Evolutionary conservation across 1,284 basidiomycete species (phyloP).

Genomic region (Cryptococcus sp.): DNA sequence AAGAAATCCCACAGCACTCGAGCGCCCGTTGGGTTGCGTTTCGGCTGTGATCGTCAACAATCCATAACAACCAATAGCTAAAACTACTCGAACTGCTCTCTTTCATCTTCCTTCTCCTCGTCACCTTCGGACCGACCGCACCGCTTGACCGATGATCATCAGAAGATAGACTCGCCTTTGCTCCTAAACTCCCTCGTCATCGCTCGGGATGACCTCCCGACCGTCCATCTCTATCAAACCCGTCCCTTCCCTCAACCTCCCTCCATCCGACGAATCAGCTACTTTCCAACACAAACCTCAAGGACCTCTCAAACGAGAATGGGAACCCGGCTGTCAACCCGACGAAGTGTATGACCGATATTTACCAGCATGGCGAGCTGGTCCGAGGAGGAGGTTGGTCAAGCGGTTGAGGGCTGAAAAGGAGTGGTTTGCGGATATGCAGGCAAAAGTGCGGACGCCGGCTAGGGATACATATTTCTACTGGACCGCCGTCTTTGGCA

Average conservation of each 20-base stretch:
- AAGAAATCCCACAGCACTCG: too few species aligned
- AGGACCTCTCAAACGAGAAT: constrained; percentile 21
- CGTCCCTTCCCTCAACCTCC: constrained; percentile 3
- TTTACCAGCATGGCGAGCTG: constrained; percentile 64
- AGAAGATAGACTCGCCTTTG: too few species aligned
- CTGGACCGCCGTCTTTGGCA: constrained; percentile 80
- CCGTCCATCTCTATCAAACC: background rate
- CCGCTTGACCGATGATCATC: too few species aligned
- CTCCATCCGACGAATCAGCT: constrained; percentile 7
- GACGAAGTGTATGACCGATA: constrained; percentile 58
- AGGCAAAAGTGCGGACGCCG: constrained; percentile 60
- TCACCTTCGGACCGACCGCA: too few species aligned
- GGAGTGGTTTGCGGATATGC: constrained; percentile 61
- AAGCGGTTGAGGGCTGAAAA: constrained; percentile 61
- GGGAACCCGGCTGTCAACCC: constrained; percentile 45
- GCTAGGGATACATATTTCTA: constrained; percentile 83
- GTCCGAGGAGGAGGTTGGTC: constrained; percentile 59
- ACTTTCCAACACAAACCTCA: constrained; percentile 19
- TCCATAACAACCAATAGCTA: too few species aligned
- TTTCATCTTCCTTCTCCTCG: too few species aligned
- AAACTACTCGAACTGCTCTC: too few species aligned
- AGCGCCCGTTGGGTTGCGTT: too few species aligned
- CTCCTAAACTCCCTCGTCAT: too few species aligned
- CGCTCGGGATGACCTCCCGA: too few species aligned
- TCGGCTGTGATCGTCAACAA: too few species aligned